Evolutionary conservation across 1,139 yeast species (phyloP), one percentile per base, ranked within the genome.

Genomic region (Saccharomyces hybrid): DNA sequence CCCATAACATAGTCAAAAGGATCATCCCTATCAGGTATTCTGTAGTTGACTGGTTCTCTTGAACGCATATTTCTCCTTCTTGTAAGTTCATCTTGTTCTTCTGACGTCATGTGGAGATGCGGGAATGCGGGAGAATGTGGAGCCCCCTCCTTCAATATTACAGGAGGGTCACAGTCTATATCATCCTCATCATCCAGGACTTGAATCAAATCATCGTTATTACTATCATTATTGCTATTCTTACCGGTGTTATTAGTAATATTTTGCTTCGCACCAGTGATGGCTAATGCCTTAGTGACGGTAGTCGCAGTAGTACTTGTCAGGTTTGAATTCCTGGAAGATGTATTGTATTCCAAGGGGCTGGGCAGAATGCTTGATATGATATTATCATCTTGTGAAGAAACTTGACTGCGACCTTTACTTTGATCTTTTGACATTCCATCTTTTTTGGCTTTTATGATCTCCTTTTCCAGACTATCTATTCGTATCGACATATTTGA

Each of bases 21-120:
- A 54, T 67, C 70, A 52, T 67, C 67, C 41, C 55, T 57, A 32
- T 63, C 68, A 13, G 70, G 70, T 27, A 67, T 61, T 31, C 59
- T 61, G 51, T 67, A 68, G 50, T 68, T 66, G 4, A 65, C 54
- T 4, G 53, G 50, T 16, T 53, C 51, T 52, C 64, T 61, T 7
- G 52, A 53, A 23, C 65, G 54, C 54, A 62, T 52, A 23, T 46
- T 44, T 42, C 69, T 51, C 23, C 28, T 50, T 25, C 16, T 25
- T 25, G 20, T 25, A n/a, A 26, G 32, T 28, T 44, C 47, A 52
- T 48, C 38, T n/a, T 27, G 16, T 30, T 50, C 54, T 23, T 50
- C 52, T 13, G 54, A 54, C 41, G 50, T 34, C 16, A 52, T 57
- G 28, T 52, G 52, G 48, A 57, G 57, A 31, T 55, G 57, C 28